Evolutionary conservation across 305 asterid genomes (phyloP).

Genomic region (Rubia tinctorum): DNA sequence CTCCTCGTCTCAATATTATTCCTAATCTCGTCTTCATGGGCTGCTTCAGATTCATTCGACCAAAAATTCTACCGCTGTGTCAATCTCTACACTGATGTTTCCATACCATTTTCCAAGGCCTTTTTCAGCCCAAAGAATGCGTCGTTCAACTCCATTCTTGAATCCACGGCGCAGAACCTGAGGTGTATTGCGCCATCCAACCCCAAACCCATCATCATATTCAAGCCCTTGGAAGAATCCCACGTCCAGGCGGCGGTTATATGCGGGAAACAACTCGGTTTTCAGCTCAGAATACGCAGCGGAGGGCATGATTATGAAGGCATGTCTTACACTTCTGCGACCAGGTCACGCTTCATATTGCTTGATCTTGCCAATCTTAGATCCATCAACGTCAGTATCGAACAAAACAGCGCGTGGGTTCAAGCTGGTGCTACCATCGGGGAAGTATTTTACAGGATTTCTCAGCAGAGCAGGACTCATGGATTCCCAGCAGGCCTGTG

Average conservation of each 20-base stretch:
- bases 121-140: conserved; percentile 1
- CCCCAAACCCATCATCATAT: background rate
- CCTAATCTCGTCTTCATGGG: background rate
- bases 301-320: background rate
- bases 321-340: conserved; percentile 2
- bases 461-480: background rate
- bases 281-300: conserved; percentile 2
- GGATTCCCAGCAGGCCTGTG: conserved; percentile 5
- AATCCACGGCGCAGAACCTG: conserved; percentile 4
- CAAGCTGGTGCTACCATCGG: background rate
- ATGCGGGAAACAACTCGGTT: background rate
- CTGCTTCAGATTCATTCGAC: background rate
- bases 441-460: background rate
- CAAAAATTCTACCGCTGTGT: background rate
- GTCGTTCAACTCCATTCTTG: background rate
- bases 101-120: background rate
- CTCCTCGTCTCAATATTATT: background rate
- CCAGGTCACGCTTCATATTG: background rate
- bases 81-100: background rate
- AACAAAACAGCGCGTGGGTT: conserved; percentile 6
- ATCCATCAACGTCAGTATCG: conserved; percentile 5
- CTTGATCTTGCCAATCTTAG: background rate
- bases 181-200: background rate
- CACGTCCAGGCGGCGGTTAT: conserved; percentile 9
- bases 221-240: background rate